Evolutionary conservation across 768 basidiomycete species (phyloP).

Genomic region (Auricularia sp.): DNA sequence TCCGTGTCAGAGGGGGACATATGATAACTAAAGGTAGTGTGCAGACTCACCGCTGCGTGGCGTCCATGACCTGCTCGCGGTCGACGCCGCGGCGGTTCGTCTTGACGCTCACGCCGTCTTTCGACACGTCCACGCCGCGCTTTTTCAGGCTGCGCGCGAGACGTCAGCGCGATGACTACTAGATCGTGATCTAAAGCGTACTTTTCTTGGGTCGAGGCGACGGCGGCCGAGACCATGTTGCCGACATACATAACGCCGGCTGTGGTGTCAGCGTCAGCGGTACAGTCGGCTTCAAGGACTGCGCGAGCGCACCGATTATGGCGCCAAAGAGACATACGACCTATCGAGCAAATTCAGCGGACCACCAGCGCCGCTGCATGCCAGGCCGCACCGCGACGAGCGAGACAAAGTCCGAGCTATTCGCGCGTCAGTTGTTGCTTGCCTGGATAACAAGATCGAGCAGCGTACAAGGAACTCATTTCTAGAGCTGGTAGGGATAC

Average conservation of each 20-base stretch:
- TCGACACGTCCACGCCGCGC: neutral
- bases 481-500: neutral
- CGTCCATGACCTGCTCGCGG: neutral
- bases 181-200: neutral
- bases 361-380: neutral
- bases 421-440: neutral
- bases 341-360: neutral
- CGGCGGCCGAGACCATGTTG: neutral
- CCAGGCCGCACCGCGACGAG: neutral
- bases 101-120: neutral
- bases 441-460: neutral
- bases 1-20: neutral
- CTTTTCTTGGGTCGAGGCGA: neutral
- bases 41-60: neutral
- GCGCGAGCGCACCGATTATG: neutral
- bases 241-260: neutral
- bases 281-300: neutral
- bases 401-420: neutral
- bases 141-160: neutral
- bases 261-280: neutral
- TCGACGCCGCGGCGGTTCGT: neutral
- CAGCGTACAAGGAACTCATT: neutral
- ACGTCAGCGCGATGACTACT: neutral
- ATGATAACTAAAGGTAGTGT: neutral
- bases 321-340: neutral